phyloP scores from a whole-genome alignment of 345 rosid species.

The Firmiana major region DNA sequence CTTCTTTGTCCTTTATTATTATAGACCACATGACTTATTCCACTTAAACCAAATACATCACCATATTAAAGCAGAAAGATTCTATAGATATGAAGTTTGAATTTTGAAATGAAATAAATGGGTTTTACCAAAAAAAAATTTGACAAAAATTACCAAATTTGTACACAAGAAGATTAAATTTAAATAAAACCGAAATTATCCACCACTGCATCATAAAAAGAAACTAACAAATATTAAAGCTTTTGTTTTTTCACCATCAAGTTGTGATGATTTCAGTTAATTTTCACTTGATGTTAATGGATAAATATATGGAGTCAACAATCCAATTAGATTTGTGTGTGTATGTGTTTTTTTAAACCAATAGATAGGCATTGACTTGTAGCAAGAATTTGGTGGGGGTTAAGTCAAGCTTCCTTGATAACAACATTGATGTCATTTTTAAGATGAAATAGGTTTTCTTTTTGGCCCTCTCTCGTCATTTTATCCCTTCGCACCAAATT shows the following conservation, averaged over 20 bases:
- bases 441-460: background rate
- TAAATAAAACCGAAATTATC: no score
- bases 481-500: background rate
- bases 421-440: background rate
- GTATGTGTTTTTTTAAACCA: background rate
- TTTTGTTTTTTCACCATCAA: background rate
- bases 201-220: no score
- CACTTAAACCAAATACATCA: background rate
- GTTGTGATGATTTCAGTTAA: background rate
- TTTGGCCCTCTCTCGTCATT: background rate
- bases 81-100: no score
- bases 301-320: background rate
- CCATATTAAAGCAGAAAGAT: no score
- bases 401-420: background rate
- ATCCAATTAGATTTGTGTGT: background rate
- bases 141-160: no score
- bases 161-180: no score
- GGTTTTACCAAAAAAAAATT: no score
- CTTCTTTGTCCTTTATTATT: background rate
- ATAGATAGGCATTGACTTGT: background rate
- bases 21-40: background rate
- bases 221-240: no score
- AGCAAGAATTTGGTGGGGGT: slow-evolving; percentile 3
- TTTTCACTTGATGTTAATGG: background rate
- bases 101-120: no score